Conservation (phyloP, 2,329 filamentous ascomycete genomes). For the Colletotrichum sp. region DNA sequence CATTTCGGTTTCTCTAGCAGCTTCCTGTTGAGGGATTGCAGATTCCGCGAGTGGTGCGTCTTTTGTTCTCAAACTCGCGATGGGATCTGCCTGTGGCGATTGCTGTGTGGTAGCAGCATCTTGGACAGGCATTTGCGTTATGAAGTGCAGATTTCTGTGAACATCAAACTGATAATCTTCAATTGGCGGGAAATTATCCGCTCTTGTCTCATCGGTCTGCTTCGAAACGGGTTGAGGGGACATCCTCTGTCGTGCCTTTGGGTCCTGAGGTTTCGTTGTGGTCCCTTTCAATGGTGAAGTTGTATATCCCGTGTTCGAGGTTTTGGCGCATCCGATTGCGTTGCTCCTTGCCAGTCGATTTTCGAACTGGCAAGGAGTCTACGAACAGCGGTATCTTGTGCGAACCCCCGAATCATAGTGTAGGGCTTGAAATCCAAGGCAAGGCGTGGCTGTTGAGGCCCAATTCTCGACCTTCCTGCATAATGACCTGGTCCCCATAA, state of each 20-base stretch:
- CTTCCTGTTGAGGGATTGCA: fast-evolving
- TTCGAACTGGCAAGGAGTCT: too few relatives aligned
- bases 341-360: too few relatives aligned
- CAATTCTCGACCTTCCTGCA: neutral
- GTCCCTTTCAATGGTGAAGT: too few relatives aligned
- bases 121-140: neutral
- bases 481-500: neutral
- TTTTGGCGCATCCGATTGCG: too few relatives aligned
- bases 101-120: neutral
- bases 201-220: too few relatives aligned
- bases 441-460: neutral
- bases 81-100: neutral
- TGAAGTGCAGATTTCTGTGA: fast-evolving
- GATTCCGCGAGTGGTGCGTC: neutral
- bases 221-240: too few relatives aligned
- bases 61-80: neutral
- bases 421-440: too few relatives aligned
- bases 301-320: too few relatives aligned
- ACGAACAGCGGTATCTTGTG: too few relatives aligned
- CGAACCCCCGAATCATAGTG: too few relatives aligned
- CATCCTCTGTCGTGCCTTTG: too few relatives aligned
- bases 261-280: too few relatives aligned
- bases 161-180: neutral
- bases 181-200: neutral
- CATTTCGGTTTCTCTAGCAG: fast-evolving